These are phyloP conservation scores for Penicillium riverlandense DNA, from an alignment of 495 filamentous ascomycete species.

Conservation along the genomic window DNA sequence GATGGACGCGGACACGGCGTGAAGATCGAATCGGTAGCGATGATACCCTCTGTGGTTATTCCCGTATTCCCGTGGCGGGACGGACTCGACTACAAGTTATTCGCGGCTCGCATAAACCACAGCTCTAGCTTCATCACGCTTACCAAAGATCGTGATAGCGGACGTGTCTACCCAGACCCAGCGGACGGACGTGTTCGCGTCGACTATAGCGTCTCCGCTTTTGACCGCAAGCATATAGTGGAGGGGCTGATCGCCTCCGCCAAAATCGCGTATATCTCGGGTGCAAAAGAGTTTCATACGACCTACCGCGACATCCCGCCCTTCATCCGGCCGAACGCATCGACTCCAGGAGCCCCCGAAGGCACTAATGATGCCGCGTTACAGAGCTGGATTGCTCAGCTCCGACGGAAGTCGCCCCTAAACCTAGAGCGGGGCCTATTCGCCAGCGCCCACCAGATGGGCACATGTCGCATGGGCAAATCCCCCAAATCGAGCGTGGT, in stretches of 20 bases:
- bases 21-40: constrained; percentile 67
- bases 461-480: constrained; percentile 72
- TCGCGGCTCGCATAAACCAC: constrained; percentile 52
- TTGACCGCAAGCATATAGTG: constrained; percentile 61
- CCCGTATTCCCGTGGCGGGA: constrained; percentile 54
- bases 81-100: constrained; percentile 61
- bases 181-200: constrained; percentile 54
- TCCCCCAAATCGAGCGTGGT: constrained; percentile 60
- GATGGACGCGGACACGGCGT: constrained; percentile 77
- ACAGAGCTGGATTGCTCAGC: constrained; percentile 55
- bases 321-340: constrained; percentile 51
- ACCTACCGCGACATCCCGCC: constrained; percentile 50
- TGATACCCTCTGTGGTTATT: constrained; percentile 55
- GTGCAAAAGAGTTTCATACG: constrained; percentile 70
- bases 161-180: constrained; percentile 70
- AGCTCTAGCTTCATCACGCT: constrained; percentile 64
- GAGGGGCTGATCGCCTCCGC: constrained; percentile 61
- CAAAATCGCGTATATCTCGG: constrained; percentile 66
- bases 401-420: constrained; percentile 50
- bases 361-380: constrained; percentile 63
- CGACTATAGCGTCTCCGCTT: constrained; percentile 58
- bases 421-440: constrained; percentile 40
- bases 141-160: constrained; percentile 63
- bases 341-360: constrained; percentile 22
- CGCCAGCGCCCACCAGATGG: constrained; percentile 84